Base-by-base conservation (phyloP, 1,284 basidiomycete genomes). In the Lignosus rhinocerotis region DNA sequence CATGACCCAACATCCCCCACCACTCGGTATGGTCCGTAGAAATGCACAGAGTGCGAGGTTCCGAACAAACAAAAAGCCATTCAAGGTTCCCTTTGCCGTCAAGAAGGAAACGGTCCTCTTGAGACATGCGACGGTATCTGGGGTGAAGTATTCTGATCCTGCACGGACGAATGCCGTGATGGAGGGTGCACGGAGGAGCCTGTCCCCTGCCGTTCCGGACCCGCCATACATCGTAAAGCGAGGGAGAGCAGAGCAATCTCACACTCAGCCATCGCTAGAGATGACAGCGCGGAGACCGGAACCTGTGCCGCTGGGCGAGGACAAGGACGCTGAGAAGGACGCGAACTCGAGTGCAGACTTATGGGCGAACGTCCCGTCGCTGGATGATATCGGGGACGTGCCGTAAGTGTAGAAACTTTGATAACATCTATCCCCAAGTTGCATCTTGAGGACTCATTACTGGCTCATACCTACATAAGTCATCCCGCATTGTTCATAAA, bases 301-400 rank as follows among this genome's bases (percentile, higher is more conserved):
- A 42, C 62, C 62, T 16, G 17, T 8, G 21, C 33, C 16, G 4
- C 21, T 42, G 21, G 47, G 43, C 21, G 54, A 44, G 17, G 54
- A 44, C 42, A 54, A 55, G 34, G 52, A 61, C 2, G 61, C 51
- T 32, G 39, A 12, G 48, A 51, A 56, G 55, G 62, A 64, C 10
- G 65, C 60, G 25, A 47, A 66, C 48, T 66, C 65, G 42, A 66
- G 65, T 38, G 62, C 57, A 11, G 58, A 56, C 44, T 31, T 58
- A 21, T 54, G 59, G 50, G 58, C 53, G n/a, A 46, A 54, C 6
- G 56, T 38, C 16, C 36, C 36, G 36, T 38, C 6, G 36, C 36
- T 59, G 19, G 55, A 58, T 17, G 49, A 51, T 25, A 51, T 51
- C 8, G 38, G 17, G 38, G 19, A 34, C 31, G 7, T 48, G 6